Evolutionary conservation across 805 yeast genomes (phyloP), one percentile per base, ranked within the genome.

Genomic region (Barnettozyma vustinii): DNA sequence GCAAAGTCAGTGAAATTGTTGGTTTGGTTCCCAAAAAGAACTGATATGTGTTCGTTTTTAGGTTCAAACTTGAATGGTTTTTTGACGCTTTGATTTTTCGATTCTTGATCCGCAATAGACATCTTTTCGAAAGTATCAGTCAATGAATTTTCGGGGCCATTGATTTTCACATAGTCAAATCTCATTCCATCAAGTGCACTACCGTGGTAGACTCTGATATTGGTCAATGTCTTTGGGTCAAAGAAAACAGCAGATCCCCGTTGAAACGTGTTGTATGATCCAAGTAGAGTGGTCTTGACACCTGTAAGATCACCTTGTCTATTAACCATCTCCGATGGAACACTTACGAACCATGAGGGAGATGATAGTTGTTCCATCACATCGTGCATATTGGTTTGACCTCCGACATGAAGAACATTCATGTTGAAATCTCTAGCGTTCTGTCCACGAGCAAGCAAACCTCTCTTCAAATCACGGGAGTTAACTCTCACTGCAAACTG

Each of bases 101-200:
- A 30, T 13, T 13, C 33, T 30, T 30, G n/a, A 5, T 30, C 33
- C 33, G 50, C 48, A 1, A 50, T 21, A 2, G 58, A 42, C 1
- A 56, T 32, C 1, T 56, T 40, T 20, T 56, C 55, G 9, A 60
- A 46, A 2, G 57, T 42, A 30, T 56, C 57, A 20, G 68, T 47
- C 15, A 66, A 41, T 25, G 64, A 61, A 51, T 76, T 51, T 15
- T 37, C 39, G 5, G 9, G 27, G 16, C 52, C 54, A 39, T 40
- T 39, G 12, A 27, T 19, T 27, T 44, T 48, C 18, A 40, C 35
- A 23, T 52, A 36, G 32, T 55, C 57, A 20, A 90, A 74, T 49
- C 81, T 79, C 15, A 92, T 57, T 6, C 98, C 98, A 66, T 91
- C 96, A 19, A 94, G 65, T 0, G 96, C 95, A 20, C 68, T 62